Evolutionary conservation across 2,329 filamentous ascomycete genomes (phyloP).

Genomic region (Berkeleyomyces basicola): DNA sequence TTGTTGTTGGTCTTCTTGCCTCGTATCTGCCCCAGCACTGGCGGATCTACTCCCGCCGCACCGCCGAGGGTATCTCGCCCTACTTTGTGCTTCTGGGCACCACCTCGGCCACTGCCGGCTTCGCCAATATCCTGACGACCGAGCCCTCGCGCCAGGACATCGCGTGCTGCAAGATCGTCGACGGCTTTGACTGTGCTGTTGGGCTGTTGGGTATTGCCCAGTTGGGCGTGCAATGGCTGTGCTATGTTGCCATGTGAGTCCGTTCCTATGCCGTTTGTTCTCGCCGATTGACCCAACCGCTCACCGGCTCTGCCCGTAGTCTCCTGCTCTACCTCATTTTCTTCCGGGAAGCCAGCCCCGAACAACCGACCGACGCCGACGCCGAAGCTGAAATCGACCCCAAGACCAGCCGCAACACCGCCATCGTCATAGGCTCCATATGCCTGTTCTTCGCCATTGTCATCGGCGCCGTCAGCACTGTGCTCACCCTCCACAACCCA

Average conservation of each 20-base stretch:
- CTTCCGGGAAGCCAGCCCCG: slow-evolving; percentile 49
- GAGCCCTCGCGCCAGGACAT: slow-evolving; percentile 72
- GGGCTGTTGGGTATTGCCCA: slow-evolving; percentile 80
- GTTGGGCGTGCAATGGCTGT: slow-evolving; percentile 80
- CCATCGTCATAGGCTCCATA: slow-evolving; percentile 53
- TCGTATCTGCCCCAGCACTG: slow-evolving; percentile 92
- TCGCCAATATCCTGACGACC: slow-evolving; percentile 82
- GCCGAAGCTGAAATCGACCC: slow-evolving; percentile 28
- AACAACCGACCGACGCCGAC: slow-evolving; percentile 29
- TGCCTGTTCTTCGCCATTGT: slow-evolving; percentile 64
- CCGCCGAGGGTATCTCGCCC: slow-evolving; percentile 86
- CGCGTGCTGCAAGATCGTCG: slow-evolving; percentile 69
- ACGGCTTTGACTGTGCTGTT: slow-evolving; percentile 65
- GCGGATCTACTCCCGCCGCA: slow-evolving; percentile 71
- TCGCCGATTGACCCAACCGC: not conserved
- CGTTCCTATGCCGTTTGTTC: not conserved
- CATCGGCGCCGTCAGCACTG: slow-evolving; percentile 49
- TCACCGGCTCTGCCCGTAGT: slow-evolving; percentile 29
- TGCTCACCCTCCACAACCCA: slow-evolving; percentile 48
- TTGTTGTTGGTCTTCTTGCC: slow-evolving; percentile 72
- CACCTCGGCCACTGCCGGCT: slow-evolving; percentile 72
- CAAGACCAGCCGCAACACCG: slow-evolving; percentile 58
- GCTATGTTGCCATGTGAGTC: slow-evolving; percentile 77
- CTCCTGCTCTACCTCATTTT: slow-evolving; percentile 89
- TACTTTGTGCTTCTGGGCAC: slow-evolving; percentile 91